phyloP scores from a whole-genome alignment of 2,329 filamentous ascomycete genomes.

The Ceratocystis smalleyi region DNA sequence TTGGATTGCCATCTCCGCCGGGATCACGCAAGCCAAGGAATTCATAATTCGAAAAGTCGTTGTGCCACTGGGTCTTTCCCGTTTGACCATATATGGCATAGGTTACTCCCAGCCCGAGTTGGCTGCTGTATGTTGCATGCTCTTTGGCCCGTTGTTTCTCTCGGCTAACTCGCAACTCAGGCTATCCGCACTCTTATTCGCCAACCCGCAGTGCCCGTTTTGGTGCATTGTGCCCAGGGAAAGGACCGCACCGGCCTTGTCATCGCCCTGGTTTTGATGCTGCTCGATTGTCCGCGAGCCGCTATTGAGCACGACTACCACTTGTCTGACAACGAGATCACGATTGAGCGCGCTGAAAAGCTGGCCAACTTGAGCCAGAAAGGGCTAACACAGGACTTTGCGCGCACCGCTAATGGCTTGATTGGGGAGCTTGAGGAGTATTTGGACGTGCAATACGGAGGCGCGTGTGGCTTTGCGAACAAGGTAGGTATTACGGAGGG shows the following conservation, averaged over 20 bases:
- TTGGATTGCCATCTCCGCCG: conserved; percentile 47
- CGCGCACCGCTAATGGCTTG: conserved; percentile 47
- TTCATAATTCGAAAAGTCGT: conserved; percentile 58
- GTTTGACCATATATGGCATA: conserved; percentile 54
- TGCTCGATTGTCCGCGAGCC: conserved; percentile 39
- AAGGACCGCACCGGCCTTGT: conserved; percentile 66
- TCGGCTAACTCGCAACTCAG: background rate
- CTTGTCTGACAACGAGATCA: conserved; percentile 44
- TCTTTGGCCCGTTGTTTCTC: too few species aligned
- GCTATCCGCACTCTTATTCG: background rate
- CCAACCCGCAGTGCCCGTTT: conserved; percentile 36
- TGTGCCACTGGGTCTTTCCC: conserved; percentile 53
- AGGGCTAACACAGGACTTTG: conserved; percentile 61
- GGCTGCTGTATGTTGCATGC: conserved; percentile 25
- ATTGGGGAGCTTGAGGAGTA: conserved; percentile 43
- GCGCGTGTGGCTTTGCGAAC: conserved; percentile 49
- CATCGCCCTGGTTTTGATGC: conserved; percentile 50
- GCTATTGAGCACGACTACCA: conserved; percentile 59
- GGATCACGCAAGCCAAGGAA: conserved; percentile 51
- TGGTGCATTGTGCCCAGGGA: conserved; percentile 78
- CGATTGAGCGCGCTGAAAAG: conserved; percentile 44
- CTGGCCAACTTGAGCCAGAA: conserved; percentile 53
- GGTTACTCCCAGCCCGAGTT: conserved; percentile 51
- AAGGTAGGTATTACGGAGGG: conserved; percentile 40
- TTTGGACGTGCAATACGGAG: conserved; percentile 47